Evolutionary conservation across 179 eudicot species (phyloP).

Genomic region (Drosera spatulata): DNA sequence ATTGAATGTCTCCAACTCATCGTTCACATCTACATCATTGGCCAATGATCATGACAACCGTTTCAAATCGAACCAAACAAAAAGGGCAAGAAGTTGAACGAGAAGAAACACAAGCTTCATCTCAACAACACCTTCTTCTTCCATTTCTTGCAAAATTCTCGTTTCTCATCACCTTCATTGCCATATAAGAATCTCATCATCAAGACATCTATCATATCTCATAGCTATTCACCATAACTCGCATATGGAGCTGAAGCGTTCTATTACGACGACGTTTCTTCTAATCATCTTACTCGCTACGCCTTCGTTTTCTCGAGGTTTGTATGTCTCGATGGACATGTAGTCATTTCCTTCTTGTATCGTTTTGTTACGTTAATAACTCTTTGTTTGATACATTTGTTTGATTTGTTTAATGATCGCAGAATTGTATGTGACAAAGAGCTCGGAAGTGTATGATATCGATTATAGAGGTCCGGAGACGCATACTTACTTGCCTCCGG

Average conservation of each 20-base stretch:
- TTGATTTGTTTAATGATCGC: background rate
- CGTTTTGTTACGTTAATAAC: background rate
- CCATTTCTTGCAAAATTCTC: too few relatives aligned
- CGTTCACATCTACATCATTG: background rate
- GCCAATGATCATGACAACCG: background rate
- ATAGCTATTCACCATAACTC: too few relatives aligned
- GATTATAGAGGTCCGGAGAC: slow-evolving; percentile 79
- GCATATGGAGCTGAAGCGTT: background rate
- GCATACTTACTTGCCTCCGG: slow-evolving; percentile 50
- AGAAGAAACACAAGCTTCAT: too few relatives aligned
- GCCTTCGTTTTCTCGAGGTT: background rate
- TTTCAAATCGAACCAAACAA: background rate
- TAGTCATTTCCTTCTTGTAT: background rate
- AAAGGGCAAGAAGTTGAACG: too few relatives aligned
- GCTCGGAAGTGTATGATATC: slow-evolving; percentile 39
- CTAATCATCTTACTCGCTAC: background rate
- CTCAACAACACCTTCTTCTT: too few relatives aligned
- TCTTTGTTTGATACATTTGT: background rate
- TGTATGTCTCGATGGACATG: too few relatives aligned
- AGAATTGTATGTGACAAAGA: slow-evolving; percentile 1
- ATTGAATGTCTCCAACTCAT: background rate
- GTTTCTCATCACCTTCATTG: too few relatives aligned
- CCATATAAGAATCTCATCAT: too few relatives aligned
- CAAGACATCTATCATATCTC: too few relatives aligned
- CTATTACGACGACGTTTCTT: background rate